These are phyloP conservation scores for Oryza glumipatula DNA, from an alignment of 176 grass and related monocot species.

Conservation along the genomic window DNA sequence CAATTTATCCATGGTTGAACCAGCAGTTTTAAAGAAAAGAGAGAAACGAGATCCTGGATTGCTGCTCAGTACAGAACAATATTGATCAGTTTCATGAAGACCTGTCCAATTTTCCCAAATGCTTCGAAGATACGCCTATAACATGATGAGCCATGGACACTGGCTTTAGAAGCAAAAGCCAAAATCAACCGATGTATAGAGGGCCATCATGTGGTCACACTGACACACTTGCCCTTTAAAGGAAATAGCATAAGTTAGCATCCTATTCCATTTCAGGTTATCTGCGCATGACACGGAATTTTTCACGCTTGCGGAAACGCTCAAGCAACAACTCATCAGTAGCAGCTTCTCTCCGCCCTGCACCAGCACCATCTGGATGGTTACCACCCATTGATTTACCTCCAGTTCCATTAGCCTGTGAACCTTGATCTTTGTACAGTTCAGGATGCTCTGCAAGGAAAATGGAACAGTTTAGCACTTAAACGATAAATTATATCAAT, in stretches of 20 bases:
- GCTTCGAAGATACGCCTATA: not conserved
- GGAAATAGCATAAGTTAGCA: not conserved
- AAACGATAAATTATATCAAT: conserved; percentile 22
- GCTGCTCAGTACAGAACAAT: not conserved
- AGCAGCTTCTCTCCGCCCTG: conserved; percentile 68
- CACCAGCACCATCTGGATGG: conserved; percentile 44
- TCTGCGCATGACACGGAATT: conserved; percentile 68
- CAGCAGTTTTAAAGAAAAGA: not conserved
- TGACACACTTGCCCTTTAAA: conserved; percentile 27
- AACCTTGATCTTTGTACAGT: conserved; percentile 56
- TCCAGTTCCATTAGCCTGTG: conserved; percentile 43
- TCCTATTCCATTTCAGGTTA: conserved; percentile 24
- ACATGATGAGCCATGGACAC: not conserved
- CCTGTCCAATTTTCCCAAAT: not conserved
- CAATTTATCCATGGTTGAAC: not conserved
- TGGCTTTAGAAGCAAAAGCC: not conserved
- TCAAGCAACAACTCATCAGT: conserved; percentile 77
- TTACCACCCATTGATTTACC: conserved; percentile 50
- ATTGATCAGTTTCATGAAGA: not conserved
- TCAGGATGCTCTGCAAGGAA: conserved; percentile 64
- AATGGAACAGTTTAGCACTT: conserved; percentile 21
- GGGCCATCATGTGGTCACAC: not conserved
- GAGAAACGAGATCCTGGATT: not conserved
- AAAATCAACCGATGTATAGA: not conserved
- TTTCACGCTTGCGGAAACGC: conserved; percentile 82